Evolutionary conservation across 768 basidiomycete genomes (phyloP), one percentile per base, ranked within the genome.

Genomic region (Mycena metata): DNA sequence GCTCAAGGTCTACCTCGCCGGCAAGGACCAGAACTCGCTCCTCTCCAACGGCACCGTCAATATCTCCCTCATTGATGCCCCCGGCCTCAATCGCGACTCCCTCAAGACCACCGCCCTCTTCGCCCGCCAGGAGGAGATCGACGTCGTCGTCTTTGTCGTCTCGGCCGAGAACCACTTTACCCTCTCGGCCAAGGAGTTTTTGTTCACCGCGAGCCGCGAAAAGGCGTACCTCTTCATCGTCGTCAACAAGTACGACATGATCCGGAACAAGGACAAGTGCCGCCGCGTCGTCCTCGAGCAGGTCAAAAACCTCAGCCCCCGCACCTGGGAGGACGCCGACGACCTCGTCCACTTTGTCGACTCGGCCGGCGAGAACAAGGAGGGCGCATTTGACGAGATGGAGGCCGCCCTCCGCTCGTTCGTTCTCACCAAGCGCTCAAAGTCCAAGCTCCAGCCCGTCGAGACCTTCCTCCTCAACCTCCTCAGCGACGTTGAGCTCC

Each of bases 151-250:
- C 64, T 99, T 98, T 78, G 96, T 98, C 72, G 96, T 98, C 56
- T 96, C 94, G 0, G 96, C 98, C 5, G 96, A 98, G 83, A 99
- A 99, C 79, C 97, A 99, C 83, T 97, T 99, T 79, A 99, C 98
- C 0, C 86, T 96, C 21, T 97, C 96, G 5, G 93, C 96, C 16
- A 94, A 92, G 77, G 96, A 98, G 78, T 98, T 99, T 85, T 86
- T 99, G 52, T 88, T 83, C 83, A 95, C 90, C 73, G 96, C 97
- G 2, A 94, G 93, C 82, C 92, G 95, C 74, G 98, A 99, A 83
- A 99, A 99, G 84, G 96, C 97, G 0, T 97, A 96, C 77, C 83
- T 99, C 55, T 99, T 99, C 84, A 93, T 99, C 77, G 98, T 99
- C 61, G 97, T 98, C 78, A 99, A 99, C 87, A 96, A 96, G 79